A percentile compares a stretch with the other conserved stretches of the same genome.
Conservation (phyloP, 768 basidiomycete genomes). For the Leucocoprinus leucothites region DNA sequence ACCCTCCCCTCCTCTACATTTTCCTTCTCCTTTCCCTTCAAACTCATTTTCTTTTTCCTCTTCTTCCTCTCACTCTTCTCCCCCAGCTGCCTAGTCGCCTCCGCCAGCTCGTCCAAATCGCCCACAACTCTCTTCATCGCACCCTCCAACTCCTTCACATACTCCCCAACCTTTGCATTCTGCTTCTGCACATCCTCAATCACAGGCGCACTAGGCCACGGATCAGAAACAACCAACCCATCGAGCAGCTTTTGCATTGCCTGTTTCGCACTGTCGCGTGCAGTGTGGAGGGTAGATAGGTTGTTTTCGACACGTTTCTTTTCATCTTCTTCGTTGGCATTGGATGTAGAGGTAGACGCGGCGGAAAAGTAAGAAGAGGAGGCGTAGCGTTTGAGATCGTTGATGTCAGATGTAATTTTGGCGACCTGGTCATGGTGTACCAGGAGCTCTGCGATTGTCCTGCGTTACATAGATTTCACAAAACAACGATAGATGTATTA, state of each 20-base stretch:
- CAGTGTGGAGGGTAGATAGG: not conserved
- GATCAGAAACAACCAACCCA: conserved; percentile 8
- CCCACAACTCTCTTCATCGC: conserved; percentile 15
- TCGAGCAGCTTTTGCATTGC: not conserved
- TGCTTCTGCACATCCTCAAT: conserved; percentile 14
- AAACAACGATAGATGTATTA: not conserved
- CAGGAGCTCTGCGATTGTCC: conserved; percentile 7
- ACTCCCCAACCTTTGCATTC: conserved; percentile 10
- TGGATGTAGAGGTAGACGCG: not conserved
- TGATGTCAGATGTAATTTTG: conserved; percentile 1
- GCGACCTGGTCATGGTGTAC: not conserved
- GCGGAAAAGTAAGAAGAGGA: not conserved
- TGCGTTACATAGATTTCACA: not conserved
- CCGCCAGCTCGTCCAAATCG: conserved; percentile 10
- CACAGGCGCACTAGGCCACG: conserved; percentile 3
- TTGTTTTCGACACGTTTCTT: conserved; percentile 3
- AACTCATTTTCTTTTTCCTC: conserved; percentile 7
- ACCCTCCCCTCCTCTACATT: conserved; percentile 1
- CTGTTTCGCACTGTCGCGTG: not conserved
- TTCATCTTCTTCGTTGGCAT: not conserved
- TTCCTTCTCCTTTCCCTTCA: conserved; percentile 3
- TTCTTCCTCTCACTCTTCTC: conserved; percentile 1
- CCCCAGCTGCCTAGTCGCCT: conserved; percentile 5
- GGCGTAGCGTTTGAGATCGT: conserved; percentile 7
- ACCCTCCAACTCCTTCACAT: conserved; percentile 13